Base-by-base conservation (phyloP, 345 rosid genomes). In the Populus pruinosa region DNA sequence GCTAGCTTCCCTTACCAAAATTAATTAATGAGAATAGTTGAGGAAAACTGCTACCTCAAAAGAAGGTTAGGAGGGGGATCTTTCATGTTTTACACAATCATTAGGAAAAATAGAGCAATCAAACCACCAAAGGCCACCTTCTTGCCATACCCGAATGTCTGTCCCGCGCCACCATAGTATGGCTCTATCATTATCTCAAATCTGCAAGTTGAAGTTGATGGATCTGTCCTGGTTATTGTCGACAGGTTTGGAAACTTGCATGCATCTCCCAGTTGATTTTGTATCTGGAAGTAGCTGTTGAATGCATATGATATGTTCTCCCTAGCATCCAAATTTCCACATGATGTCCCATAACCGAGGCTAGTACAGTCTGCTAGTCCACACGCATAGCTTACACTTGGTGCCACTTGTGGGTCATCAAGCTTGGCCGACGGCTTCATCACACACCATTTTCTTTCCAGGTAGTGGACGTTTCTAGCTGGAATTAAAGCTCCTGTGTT, bases 271-370 rank as follows among this genome's bases (percentile, higher is more conserved):
- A 77, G 82, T 86, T 96, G 99, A 81, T 96, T 87, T 14, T 91
- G 77, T 31, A 41, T 88, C 90, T 96, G 99, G 83, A 82, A 96
- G 78, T 92, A 96, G 85, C 98, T 96, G 69, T 96, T 93, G 59
- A 92, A 92, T 2, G 99, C 99, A 74, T 84, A 96, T 1, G 98
- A 96, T 68, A 96, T 90, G 79, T 93, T 96, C 53, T 86, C 86
- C 72, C 47, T 71, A 21, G 81, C 83, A 70, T 93, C 91, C 50
- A 96, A 78, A 79, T 41, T 64, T 16, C 87, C 91, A 59, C 99
- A 96, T 4, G 97, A 90, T 14, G 99, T 91, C 67, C 95, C 99
- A 21, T 92, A 88, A 65, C 99, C 99, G 0, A 96, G 96, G 64
- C 88, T 80, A 0, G 98, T 93, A 82, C 99, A 96, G 80, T 96